phyloP scores from a whole-genome alignment of 352 stramenopile genomes.

The Pythium utonaiense region DNA sequence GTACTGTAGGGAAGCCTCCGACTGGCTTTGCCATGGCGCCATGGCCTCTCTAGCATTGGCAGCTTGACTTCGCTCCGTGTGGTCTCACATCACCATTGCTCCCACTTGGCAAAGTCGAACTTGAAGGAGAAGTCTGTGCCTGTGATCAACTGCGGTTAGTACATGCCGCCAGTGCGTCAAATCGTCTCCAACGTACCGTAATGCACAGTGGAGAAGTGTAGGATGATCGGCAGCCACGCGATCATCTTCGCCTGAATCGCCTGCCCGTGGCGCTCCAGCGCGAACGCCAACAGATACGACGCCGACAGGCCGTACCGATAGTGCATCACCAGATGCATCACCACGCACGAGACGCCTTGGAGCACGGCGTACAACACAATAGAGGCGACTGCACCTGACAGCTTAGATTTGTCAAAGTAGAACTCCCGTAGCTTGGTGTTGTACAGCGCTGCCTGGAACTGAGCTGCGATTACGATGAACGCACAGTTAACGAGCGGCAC shows the following conservation, averaged over 20 bases:
- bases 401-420: not conserved
- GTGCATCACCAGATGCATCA: conserved; percentile 9
- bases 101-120: conserved; percentile 2
- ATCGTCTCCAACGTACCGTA: conserved; percentile 9
- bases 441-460: conserved; percentile 3
- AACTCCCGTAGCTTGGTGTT: conserved; percentile 5
- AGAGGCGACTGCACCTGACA: not conserved
- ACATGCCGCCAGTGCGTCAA: not conserved
- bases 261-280: conserved; percentile 7
- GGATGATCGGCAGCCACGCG: conserved; percentile 14
- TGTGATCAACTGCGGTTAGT: not conserved
- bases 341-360: conserved; percentile 4
- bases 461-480: conserved; percentile 5
- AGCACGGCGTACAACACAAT: conserved; percentile 14
- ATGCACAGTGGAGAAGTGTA: conserved; percentile 12
- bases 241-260: conserved; percentile 18
- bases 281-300: conserved; percentile 7
- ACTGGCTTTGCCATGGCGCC: too few species aligned
- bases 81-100: conserved; percentile 3
- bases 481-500: conserved; percentile 15
- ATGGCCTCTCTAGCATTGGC: too few species aligned
- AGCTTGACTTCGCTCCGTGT: too few species aligned
- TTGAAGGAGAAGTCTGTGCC: conserved; percentile 10
- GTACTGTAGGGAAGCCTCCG: too few species aligned
- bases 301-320: conserved; percentile 12